A percentile compares a stretch with the other conserved stretches of the same genome.
Conservation (phyloP, 2,329 filamentous ascomycete genomes). For the Colletotrichum sidae region DNA sequence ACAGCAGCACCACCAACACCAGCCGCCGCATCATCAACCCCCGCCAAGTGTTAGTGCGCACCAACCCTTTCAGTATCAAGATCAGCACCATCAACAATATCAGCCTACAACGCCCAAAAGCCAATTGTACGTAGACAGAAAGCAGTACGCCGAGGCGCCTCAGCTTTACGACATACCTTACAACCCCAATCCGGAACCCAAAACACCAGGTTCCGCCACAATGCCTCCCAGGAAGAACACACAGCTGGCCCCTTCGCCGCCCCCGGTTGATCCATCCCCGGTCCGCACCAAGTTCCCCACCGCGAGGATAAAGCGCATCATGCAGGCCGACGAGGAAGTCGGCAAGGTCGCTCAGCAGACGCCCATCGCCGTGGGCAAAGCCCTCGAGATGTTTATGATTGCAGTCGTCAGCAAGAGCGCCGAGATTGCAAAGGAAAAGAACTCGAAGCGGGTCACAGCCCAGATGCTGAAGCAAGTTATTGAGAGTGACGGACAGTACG, state of each 20-base stretch:
- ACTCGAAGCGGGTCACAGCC: constrained; percentile 89
- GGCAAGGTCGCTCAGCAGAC: constrained; percentile 99
- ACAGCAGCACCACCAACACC: constrained; percentile 40
- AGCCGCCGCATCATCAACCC: constrained; percentile 35
- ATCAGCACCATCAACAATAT: constrained; percentile 30
- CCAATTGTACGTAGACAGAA: constrained; percentile 26
- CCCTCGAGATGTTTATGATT: constrained; percentile 98
- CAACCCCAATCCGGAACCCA: constrained; percentile 28
- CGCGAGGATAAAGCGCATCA: constrained; percentile 97
- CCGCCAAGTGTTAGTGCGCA: constrained; percentile 33
- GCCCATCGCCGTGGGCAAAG: constrained; percentile 94
- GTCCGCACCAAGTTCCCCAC: constrained; percentile 97
- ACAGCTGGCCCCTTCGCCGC: constrained; percentile 50
- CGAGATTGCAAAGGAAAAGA: constrained; percentile 82
- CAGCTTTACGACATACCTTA: constrained; percentile 33
- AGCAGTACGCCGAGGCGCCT: constrained; percentile 17
- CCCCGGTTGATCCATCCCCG: constrained; percentile 70
- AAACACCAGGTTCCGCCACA: constrained; percentile 33
- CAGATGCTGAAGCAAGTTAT: constrained; percentile 93
- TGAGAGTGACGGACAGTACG: constrained; percentile 88
- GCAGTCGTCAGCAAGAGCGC: constrained; percentile 90
- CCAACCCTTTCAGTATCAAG: constrained; percentile 27
- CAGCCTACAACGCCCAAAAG: constrained; percentile 29
- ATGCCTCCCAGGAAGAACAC: constrained; percentile 56
- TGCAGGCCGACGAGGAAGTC: constrained; percentile 99